These are phyloP conservation scores for Botryotinia calthae DNA, from an alignment of 2,329 filamentous ascomycete genomes.

Conservation along the genomic window DNA sequence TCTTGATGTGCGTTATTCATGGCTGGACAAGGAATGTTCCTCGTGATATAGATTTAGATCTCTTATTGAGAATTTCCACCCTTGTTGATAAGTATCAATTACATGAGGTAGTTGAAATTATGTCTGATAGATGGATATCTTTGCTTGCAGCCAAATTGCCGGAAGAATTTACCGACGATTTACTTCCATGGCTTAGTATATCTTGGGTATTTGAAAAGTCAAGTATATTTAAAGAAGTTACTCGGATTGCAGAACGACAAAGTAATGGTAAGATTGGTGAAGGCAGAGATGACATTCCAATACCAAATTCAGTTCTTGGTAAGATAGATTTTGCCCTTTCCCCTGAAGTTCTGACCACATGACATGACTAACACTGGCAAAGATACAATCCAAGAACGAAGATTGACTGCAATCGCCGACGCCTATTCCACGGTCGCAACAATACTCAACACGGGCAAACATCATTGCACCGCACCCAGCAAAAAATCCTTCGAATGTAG, in stretches of 20 bases:
- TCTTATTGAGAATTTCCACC: constrained; percentile 11
- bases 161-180: background rate
- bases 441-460: background rate
- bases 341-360: background rate
- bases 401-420: constrained; percentile 1
- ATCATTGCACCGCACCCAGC: constrained; percentile 7
- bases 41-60: background rate
- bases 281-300: constrained; percentile 12
- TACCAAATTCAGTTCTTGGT: constrained; percentile 14
- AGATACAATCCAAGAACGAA: constrained; percentile 17
- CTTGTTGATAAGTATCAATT: constrained; percentile 20
- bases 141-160: background rate
- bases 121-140: constrained; percentile 13
- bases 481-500: constrained; percentile 7
- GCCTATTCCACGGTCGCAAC: constrained; percentile 9
- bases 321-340: background rate
- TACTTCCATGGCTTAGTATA: constrained; percentile 14
- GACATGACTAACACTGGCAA: background rate
- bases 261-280: constrained; percentile 12
- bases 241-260: constrained; percentile 12
- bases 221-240: constrained; percentile 3
- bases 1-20: constrained; percentile 11
- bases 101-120: constrained; percentile 15
- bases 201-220: constrained; percentile 18
- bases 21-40: background rate